Conservation (phyloP, 1,284 basidiomycete genomes). For the Cystodermella granulosa region DNA sequence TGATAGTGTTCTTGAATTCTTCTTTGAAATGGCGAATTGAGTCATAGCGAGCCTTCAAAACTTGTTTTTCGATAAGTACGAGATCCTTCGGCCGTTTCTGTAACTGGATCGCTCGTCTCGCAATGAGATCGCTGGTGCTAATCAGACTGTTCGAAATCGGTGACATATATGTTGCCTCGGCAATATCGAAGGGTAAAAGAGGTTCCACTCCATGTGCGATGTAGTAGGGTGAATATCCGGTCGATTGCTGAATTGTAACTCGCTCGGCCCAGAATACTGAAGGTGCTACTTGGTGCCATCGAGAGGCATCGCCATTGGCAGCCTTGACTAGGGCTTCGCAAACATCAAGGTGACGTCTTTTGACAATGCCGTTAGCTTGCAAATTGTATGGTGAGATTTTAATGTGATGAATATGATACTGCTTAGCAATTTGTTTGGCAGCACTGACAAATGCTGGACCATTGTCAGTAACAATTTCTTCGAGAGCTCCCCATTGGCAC, state of each 20-base stretch:
- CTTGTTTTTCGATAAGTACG: background rate
- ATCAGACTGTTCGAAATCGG: conserved; percentile 13
- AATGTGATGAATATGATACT: conserved; percentile 38
- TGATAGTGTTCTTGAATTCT: conserved; percentile 18
- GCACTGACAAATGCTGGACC: conserved; percentile 33
- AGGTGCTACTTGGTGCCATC: conserved; percentile 23
- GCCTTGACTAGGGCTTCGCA: conserved; percentile 31
- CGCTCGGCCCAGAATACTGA: conserved; percentile 35
- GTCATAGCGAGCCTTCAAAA: conserved; percentile 17
- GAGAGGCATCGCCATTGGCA: conserved; percentile 19
- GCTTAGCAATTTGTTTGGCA: conserved; percentile 21
- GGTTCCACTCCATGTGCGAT: conserved; percentile 31
- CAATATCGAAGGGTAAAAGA: conserved; percentile 32
- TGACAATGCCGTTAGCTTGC: conserved; percentile 34
- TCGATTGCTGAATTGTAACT: conserved; percentile 19
- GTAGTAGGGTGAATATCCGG: conserved; percentile 29
- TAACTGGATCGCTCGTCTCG: conserved; percentile 14
- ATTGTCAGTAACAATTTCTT: conserved; percentile 36
- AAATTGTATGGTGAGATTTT: conserved; percentile 34
- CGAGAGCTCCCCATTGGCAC: conserved; percentile 30
- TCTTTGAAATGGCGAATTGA: conserved; percentile 23
- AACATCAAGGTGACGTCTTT: conserved; percentile 30
- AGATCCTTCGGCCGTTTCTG: conserved; percentile 19
- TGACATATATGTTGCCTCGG: conserved; percentile 32
- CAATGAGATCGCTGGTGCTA: conserved; percentile 18